Percentiles rank a stretch among this genome's conserved stretches.
These are phyloP conservation scores for Melaleuca quinquenervia DNA, from an alignment of 345 rosid species.

Conservation along the genomic window DNA sequence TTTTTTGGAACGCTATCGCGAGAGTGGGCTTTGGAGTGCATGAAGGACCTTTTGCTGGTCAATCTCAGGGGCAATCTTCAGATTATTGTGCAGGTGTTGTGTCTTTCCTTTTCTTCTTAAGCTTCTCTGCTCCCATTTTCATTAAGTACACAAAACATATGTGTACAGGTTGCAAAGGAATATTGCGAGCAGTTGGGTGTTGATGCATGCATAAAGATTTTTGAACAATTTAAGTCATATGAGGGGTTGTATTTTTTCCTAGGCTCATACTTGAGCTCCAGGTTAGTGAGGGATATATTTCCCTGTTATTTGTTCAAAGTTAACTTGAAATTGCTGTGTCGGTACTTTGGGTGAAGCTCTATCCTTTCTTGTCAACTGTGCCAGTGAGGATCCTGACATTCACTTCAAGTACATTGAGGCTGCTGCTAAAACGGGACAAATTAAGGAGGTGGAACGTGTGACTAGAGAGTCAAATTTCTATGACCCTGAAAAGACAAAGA, in stretches of 20 bases:
- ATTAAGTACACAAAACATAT: not conserved
- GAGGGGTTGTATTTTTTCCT: constrained; percentile 94
- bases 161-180: constrained; percentile 81
- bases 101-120: not conserved
- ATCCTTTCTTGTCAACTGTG: constrained; percentile 2
- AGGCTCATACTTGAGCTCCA: constrained; percentile 89
- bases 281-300: constrained; percentile 19
- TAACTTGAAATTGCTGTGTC: not conserved
- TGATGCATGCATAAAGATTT: constrained; percentile 82
- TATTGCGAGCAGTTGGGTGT: constrained; percentile 93
- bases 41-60: constrained; percentile 93
- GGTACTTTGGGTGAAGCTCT: not conserved
- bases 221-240: constrained; percentile 93
- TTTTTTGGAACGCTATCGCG: constrained; percentile 92
- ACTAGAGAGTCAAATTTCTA: constrained; percentile 95
- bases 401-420: constrained; percentile 98
- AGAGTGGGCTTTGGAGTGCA: constrained; percentile 98
- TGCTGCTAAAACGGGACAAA: constrained; percentile 97
- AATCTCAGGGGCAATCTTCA: constrained; percentile 90
- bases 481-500: constrained; percentile 93
- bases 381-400: constrained; percentile 96
- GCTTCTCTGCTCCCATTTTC: not conserved
- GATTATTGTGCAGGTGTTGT: constrained; percentile 69
- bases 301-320: constrained; percentile 2
- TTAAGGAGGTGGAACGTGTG: constrained; percentile 99